A percentile compares a stretch with the other conserved stretches of the same genome.
These are phyloP conservation scores for Aspergillus phoenicis DNA, from an alignment of 2,329 filamentous ascomycete species.

Conservation along the genomic window DNA sequence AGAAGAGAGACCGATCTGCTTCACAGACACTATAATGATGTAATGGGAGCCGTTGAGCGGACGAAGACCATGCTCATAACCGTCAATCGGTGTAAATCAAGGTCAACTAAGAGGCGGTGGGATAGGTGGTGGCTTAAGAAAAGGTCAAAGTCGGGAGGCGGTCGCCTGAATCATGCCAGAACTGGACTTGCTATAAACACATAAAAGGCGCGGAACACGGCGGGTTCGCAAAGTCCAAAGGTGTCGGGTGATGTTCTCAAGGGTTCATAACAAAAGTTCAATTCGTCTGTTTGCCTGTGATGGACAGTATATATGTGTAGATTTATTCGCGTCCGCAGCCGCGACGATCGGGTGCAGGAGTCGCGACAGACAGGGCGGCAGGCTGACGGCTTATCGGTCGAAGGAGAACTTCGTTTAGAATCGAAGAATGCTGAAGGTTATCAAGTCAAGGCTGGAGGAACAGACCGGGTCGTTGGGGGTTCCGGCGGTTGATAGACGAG, in stretches of 20 bases:
- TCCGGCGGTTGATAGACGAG: conserved; percentile 13
- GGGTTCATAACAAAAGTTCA: neutral
- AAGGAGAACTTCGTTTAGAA: neutral
- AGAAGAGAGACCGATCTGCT: conserved; percentile 28
- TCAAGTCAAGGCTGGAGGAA: conserved; percentile 12
- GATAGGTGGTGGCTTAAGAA: neutral
- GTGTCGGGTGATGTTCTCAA: too few relatives aligned
- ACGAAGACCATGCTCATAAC: conserved; percentile 32
- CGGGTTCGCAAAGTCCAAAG: neutral
- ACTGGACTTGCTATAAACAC: neutral
- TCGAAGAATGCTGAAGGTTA: neutral
- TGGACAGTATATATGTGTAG: neutral
- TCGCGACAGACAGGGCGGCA: neutral
- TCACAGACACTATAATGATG: conserved; percentile 25
- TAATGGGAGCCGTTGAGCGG: conserved; percentile 17
- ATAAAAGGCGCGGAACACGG: neutral
- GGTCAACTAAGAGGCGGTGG: conserved; percentile 10
- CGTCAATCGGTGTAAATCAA: conserved; percentile 1
- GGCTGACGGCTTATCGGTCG: neutral
- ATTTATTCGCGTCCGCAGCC: neutral
- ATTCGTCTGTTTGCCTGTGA: neutral
- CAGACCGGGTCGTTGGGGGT: conserved; percentile 9
- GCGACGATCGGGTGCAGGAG: neutral
- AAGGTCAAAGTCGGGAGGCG: neutral
- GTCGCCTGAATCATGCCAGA: conserved; percentile 8